phyloP scores from a whole-genome alignment of 139 green algal species.

The Klebsormidium nitens region DNA sequence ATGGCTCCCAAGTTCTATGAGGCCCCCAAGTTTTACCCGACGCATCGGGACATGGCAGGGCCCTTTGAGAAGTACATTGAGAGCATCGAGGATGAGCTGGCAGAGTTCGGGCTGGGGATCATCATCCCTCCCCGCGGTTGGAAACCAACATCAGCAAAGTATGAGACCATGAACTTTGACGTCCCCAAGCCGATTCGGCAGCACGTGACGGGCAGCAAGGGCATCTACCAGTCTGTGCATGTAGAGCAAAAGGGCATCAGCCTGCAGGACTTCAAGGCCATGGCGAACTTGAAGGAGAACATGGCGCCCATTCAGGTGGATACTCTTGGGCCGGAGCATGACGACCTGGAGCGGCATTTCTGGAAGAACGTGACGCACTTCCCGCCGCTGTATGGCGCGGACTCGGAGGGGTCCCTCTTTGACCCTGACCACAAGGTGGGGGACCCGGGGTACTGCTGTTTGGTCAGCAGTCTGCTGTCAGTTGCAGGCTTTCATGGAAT shows the following conservation, averaged over 20 bases:
- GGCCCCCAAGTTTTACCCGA: slow-evolving; percentile 24
- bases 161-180: slow-evolving; percentile 38
- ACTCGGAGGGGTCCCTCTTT: slow-evolving; percentile 66
- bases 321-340: slow-evolving; percentile 36
- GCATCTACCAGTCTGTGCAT: slow-evolving; percentile 65
- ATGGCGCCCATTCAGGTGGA: slow-evolving; percentile 21
- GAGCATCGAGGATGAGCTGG: slow-evolving; percentile 48
- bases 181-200: slow-evolving; percentile 52
- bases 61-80: slow-evolving; percentile 58
- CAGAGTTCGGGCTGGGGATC: slow-evolving; percentile 50
- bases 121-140: slow-evolving; percentile 61
- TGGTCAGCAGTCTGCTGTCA: too few relatives aligned
- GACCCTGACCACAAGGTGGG: slow-evolving; percentile 46
- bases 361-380: slow-evolving; percentile 65
- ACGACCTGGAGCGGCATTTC: slow-evolving; percentile 58
- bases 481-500: too few relatives aligned
- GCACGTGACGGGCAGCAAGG: slow-evolving; percentile 61
- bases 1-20: slow-evolving; percentile 4
- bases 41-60: slow-evolving; percentile 40
- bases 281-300: slow-evolving; percentile 1
- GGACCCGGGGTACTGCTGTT: too few relatives aligned
- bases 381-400: slow-evolving; percentile 79
- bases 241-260: slow-evolving; percentile 64
- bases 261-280: slow-evolving; percentile 43
- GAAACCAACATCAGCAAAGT: slow-evolving; percentile 56